phyloP scores from a whole-genome alignment of 371 early-diverging fungal genomes.

The Mortierella sp. region DNA sequence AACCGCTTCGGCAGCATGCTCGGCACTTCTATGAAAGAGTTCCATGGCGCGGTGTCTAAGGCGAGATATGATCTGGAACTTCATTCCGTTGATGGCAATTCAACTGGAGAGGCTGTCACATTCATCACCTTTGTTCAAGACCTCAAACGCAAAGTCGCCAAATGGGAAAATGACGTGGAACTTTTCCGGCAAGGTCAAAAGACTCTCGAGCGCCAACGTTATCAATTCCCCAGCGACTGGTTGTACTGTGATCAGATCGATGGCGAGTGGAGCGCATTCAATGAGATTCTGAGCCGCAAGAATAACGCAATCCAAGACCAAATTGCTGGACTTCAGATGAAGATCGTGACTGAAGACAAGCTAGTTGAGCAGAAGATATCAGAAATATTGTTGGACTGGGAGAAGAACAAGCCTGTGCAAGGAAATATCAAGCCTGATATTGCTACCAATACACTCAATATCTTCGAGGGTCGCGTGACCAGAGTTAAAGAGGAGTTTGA shows the following conservation, averaged over 20 bases:
- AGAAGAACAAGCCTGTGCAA: slow-evolving; percentile 92
- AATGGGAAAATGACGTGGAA: slow-evolving; percentile 88
- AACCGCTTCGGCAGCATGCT: slow-evolving; percentile 91
- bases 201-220: slow-evolving; percentile 94
- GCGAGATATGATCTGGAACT: slow-evolving; percentile 92
- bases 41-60: slow-evolving; percentile 82
- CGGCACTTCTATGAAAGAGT: slow-evolving; percentile 86
- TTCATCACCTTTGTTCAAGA: slow-evolving; percentile 98
- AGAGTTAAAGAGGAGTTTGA: slow-evolving; percentile 90
- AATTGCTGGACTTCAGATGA: slow-evolving; percentile 86
- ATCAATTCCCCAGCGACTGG: slow-evolving; percentile 96
- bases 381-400: slow-evolving; percentile 94
- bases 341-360: slow-evolving; percentile 93
- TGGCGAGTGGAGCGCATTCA: slow-evolving; percentile 98
- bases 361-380: slow-evolving; percentile 87
- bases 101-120: slow-evolving; percentile 92
- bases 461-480: slow-evolving; percentile 90
- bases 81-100: slow-evolving; percentile 85
- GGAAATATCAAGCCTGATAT: slow-evolving; percentile 92
- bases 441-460: slow-evolving; percentile 86
- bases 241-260: slow-evolving; percentile 95
- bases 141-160: slow-evolving; percentile 87
- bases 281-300: slow-evolving; percentile 93
- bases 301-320: slow-evolving; percentile 94
- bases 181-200: slow-evolving; percentile 93